Evolutionary conservation across 2,329 filamentous ascomycete species (phyloP), one percentile per base, ranked within the genome.

Genomic region (Sporothrix brunneoviolacea): DNA sequence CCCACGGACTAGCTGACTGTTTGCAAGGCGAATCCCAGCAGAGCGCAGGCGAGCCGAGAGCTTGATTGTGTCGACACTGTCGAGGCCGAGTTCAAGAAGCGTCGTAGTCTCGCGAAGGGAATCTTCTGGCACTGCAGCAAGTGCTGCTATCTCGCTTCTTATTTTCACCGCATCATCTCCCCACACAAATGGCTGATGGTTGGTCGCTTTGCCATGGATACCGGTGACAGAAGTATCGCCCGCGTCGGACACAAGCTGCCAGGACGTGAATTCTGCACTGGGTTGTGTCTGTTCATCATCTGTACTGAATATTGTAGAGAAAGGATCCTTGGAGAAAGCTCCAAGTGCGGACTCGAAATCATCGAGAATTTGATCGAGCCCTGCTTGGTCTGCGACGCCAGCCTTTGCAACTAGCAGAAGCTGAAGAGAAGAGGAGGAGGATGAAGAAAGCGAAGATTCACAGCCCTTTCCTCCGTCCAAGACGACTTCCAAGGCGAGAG

Each of bases 11-110:
- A 96, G 83, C n/a, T 75, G 72, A 57, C 88, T 87, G n/a, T 91
- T 81, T 0, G 83, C 70, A 10, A 95, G 64, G 1, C 69, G 62
- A 18, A 93, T 68, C 0, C 75, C 77, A 4, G 68, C 66, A 39
- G 75, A 77, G 55, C 78, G 85, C 2, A 95, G 71, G 48, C 82
- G 77, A 0, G 88, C 83, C 0, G 87, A 85, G 0, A 96, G 70
- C 59, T 89, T 94, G 64, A 96, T 91, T 2, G 86, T 79, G 65
- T 96, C 91, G 52, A 96, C 94, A 60, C 91, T 95, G 69, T 96
- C 91, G 7, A 96, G 75, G 0, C 91, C 91, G 28, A 96, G 75
- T 58, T 91, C 83, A 35, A 94, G 83, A 10, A 96, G 79, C 0
- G 84, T 84, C 0, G 80, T 80, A 7, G 71, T 66, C 46, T 79